Evolutionary conservation across 2,329 filamentous ascomycete genomes (phyloP).

Genomic region (Aspergillus uvarum): DNA sequence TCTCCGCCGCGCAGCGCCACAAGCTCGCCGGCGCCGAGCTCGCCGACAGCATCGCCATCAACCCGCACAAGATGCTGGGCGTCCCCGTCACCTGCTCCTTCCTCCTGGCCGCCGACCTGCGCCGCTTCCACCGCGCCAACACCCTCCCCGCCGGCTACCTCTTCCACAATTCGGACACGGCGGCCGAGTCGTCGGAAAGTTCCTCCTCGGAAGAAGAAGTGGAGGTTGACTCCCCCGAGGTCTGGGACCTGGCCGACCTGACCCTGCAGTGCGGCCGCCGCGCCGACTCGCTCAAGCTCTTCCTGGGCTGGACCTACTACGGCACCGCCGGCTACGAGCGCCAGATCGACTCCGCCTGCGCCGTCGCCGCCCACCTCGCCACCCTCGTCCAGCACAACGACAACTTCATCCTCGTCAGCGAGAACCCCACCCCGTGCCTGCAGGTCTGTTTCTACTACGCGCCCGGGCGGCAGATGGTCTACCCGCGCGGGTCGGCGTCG

Average conservation of each 20-base stretch:
- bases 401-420: constrained; percentile 70
- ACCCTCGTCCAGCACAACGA: constrained; percentile 53
- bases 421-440: constrained; percentile 78
- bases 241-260: constrained; percentile 88
- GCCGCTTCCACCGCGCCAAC: constrained; percentile 77
- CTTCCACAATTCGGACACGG: constrained; percentile 61
- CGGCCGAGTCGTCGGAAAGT: constrained; percentile 7
- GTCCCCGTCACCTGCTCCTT: constrained; percentile 90
- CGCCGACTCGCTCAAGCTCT: constrained; percentile 83
- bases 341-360: constrained; percentile 72
- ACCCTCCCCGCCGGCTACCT: constrained; percentile 84
- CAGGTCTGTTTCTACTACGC: constrained; percentile 95
- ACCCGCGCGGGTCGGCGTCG: constrained; percentile 29
- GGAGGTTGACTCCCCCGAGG: constrained; percentile 50
- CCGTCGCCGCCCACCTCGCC: constrained; percentile 68
- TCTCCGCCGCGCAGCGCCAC: constrained; percentile 62
- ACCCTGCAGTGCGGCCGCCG: constrained; percentile 90
- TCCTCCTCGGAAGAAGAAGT: constrained; percentile 19
- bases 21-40: constrained; percentile 70
- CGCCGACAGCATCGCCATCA: constrained; percentile 81
- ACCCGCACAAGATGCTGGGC: constrained; percentile 97
- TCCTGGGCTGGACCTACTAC: constrained; percentile 86
- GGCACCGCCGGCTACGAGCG: constrained; percentile 70
- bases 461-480: constrained; percentile 53
- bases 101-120: constrained; percentile 74